phyloP scores from a whole-genome alignment of 202 grass and related monocot species.

The Sporobolus alterniflorus region DNA sequence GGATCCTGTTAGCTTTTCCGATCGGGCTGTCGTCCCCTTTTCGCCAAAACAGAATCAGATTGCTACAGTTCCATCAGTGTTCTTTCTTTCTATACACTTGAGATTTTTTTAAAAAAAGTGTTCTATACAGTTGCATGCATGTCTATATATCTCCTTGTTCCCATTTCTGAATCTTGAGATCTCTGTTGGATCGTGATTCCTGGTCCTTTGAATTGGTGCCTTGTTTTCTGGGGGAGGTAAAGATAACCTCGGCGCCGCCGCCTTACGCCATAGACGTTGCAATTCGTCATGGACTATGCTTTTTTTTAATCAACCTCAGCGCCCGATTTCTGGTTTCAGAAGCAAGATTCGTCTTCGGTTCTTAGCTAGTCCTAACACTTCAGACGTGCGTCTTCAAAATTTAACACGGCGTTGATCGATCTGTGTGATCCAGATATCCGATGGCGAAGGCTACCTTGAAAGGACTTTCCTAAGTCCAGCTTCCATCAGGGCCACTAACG shows the following conservation, averaged over 20 bases:
- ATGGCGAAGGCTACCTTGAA: constrained; percentile 86
- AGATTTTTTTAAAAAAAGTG: too few species aligned
- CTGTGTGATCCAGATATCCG: constrained; percentile 67
- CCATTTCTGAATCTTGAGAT: not conserved
- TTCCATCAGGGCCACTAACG: constrained; percentile 60
- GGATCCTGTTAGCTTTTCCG: constrained; percentile 18
- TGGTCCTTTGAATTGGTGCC: not conserved
- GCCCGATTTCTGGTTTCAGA: not conserved
- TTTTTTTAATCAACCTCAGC: not conserved
- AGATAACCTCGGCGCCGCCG: too few species aligned
- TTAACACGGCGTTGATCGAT: constrained; percentile 36
- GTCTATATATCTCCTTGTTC: too few species aligned
- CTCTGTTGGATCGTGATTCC: not conserved
- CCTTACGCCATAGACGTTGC: not conserved
- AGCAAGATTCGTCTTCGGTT: constrained; percentile 19
- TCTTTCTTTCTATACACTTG: too few species aligned
- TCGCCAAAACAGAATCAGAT: too few species aligned
- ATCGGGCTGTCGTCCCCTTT: too few species aligned
- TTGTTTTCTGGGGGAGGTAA: constrained; percentile 18
- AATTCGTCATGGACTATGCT: not conserved
- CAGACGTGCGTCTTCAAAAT: not conserved
- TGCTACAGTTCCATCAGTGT: too few species aligned
- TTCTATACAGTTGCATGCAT: not conserved
- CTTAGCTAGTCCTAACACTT: not conserved
- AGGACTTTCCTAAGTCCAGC: constrained; percentile 95